Percentiles rank a stretch among this genome's conserved stretches.
phyloP scores from a whole-genome alignment of 805 yeast species.

The Clavispora santaluciae region DNA sequence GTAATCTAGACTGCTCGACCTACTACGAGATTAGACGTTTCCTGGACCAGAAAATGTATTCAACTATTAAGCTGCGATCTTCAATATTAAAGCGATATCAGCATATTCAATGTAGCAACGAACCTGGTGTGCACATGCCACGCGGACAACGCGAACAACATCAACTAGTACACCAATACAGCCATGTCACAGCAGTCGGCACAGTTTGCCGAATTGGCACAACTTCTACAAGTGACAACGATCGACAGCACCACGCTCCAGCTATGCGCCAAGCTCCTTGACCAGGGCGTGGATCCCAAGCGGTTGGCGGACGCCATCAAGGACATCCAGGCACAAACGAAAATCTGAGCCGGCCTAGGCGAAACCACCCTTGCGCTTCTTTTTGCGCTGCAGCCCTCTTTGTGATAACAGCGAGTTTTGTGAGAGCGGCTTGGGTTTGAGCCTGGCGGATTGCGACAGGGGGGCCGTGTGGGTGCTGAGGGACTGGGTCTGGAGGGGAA shows the following conservation, averaged over 20 bases:
- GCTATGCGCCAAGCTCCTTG: slow-evolving; percentile 29
- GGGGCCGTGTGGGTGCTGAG: background rate
- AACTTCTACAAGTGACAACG: slow-evolving; percentile 16
- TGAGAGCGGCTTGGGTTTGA: background rate
- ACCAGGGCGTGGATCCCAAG: slow-evolving; percentile 31
- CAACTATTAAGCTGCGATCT: too few species aligned
- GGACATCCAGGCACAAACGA: slow-evolving; percentile 24
- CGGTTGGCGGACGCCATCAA: slow-evolving; percentile 23
- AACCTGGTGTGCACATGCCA: too few species aligned
- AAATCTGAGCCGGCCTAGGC: slow-evolving; percentile 23
- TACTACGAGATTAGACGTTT: too few species aligned
- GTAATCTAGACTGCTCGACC: too few species aligned
- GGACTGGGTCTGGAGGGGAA: too few species aligned
- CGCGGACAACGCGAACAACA: too few species aligned
- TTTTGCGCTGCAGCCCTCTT: slow-evolving; percentile 21
- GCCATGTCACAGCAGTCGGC: background rate
- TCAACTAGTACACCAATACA: too few species aligned
- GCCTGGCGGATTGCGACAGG: background rate
- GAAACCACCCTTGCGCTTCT: slow-evolving; percentile 48
- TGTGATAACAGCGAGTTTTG: background rate
- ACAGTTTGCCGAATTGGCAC: slow-evolving; percentile 19
- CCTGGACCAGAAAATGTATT: too few species aligned
- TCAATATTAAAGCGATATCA: too few species aligned
- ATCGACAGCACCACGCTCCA: slow-evolving; percentile 28
- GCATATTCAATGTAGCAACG: too few species aligned